Conservation (phyloP, 164 flowering plant genomes). For the Tinospora cordifolia region DNA sequence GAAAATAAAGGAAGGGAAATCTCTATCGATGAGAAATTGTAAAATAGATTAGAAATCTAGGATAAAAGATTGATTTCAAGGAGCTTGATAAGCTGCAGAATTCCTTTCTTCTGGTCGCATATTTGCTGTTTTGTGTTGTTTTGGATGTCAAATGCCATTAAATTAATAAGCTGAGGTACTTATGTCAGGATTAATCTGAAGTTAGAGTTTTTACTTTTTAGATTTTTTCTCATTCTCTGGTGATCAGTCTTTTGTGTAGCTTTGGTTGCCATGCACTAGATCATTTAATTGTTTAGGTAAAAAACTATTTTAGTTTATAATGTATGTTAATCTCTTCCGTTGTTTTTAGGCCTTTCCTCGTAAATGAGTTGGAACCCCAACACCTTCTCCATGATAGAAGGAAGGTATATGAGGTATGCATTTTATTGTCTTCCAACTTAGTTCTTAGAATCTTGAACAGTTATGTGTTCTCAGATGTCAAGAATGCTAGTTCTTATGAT, state of each 20-base stretch:
- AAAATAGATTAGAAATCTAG: background rate
- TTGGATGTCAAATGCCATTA: conserved; percentile 1
- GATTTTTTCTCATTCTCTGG: background rate
- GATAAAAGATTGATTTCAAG: background rate
- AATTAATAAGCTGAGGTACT: background rate
- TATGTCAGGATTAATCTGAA: background rate
- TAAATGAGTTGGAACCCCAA: conserved; percentile 82
- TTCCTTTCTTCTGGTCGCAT: background rate
- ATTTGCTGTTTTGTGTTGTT: background rate
- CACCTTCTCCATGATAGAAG: conserved; percentile 95
- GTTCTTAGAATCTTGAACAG: background rate
- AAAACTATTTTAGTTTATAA: background rate
- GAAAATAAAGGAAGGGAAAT: background rate
- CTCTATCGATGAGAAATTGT: background rate
- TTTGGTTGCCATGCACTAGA: background rate
- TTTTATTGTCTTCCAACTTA: background rate
- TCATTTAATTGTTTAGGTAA: background rate
- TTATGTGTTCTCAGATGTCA: background rate
- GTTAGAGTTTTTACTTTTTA: background rate
- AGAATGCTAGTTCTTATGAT: background rate
- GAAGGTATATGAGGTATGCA: conserved; percentile 86
- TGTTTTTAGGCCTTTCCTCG: conserved; percentile 73
- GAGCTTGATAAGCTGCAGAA: background rate
- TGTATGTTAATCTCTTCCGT: background rate
- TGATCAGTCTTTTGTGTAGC: background rate